These are phyloP conservation scores for Penicillium oxalicum DNA, from an alignment of 2,329 filamentous ascomycete species.

Conservation along the genomic window DNA sequence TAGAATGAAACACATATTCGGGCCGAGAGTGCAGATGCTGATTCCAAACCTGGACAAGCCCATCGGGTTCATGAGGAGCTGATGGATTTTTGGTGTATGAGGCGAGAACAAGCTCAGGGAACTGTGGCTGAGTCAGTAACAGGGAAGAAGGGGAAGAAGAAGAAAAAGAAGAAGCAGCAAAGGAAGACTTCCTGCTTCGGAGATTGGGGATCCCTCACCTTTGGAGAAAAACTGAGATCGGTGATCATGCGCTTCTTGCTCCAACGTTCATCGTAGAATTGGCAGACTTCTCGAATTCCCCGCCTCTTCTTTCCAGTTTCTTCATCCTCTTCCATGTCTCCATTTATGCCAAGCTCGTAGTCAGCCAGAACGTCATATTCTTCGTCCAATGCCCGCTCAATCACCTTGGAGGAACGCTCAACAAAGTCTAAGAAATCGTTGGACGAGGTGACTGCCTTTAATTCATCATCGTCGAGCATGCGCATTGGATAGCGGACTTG, in stretches of 20 bases:
- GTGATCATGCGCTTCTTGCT: constrained; percentile 97
- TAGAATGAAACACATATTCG: constrained; percentile 94
- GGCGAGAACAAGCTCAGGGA: constrained; percentile 84
- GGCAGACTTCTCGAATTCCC: constrained; percentile 68
- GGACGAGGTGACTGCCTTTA: constrained; percentile 83
- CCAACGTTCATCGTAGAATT: constrained; percentile 93
- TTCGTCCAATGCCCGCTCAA: constrained; percentile 89
- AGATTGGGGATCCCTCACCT: constrained; percentile 43
- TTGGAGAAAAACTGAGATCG: constrained; percentile 89
- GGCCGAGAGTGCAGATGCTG: constrained; percentile 87
- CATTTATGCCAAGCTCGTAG: constrained; percentile 71
- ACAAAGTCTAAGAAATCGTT: constrained; percentile 94
- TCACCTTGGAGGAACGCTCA: constrained; percentile 91
- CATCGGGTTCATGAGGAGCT: constrained; percentile 87
- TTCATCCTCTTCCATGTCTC: constrained; percentile 73
- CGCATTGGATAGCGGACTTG: constrained; percentile 65
- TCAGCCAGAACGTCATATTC: constrained; percentile 95
- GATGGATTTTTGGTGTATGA: constrained; percentile 97
- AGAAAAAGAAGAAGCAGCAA: neutral
- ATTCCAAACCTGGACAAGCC: constrained; percentile 95
- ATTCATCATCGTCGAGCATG: constrained; percentile 74
- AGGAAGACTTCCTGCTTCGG: too few relatives aligned
- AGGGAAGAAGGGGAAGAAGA: neutral
- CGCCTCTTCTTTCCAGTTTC: constrained; percentile 44
- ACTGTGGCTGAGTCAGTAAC: constrained; percentile 43